Evolutionary conservation across 805 yeast genomes (phyloP).

Genomic region (Candida awuae): DNA sequence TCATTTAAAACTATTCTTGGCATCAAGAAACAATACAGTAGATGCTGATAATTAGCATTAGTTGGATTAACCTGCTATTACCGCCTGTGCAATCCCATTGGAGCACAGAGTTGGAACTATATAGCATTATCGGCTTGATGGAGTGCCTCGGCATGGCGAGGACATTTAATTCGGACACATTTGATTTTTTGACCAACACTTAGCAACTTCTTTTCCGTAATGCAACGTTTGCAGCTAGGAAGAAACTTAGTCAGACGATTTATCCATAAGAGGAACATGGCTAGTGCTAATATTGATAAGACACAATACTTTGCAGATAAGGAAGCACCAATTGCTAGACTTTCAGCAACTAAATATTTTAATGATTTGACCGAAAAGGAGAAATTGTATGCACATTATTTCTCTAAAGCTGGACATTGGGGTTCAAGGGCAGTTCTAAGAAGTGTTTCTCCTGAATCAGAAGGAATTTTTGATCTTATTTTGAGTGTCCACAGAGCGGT

Average conservation of each 20-base stretch:
- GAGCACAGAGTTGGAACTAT: too few species aligned
- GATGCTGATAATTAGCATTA: too few species aligned
- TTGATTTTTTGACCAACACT: too few species aligned
- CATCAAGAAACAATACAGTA: too few species aligned
- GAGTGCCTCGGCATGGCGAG: too few species aligned
- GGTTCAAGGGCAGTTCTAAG: conserved; percentile 76
- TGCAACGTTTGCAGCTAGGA: not conserved
- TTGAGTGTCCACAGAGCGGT: conserved; percentile 47
- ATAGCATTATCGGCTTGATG: too few species aligned
- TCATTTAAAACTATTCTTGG: too few species aligned
- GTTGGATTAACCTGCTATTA: too few species aligned
- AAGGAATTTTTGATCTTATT: conserved; percentile 63
- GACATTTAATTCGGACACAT: too few species aligned
- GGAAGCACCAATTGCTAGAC: conserved; percentile 61
- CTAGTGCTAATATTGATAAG: conserved; percentile 10
- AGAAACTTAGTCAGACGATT: not conserved
- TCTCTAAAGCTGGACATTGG: conserved; percentile 75
- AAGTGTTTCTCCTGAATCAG: conserved; percentile 79
- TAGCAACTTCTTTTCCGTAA: too few species aligned
- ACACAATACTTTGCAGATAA: conserved; percentile 42
- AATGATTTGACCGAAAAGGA: conserved; percentile 51
- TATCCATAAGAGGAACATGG: conserved; percentile 2
- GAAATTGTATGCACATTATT: conserved; percentile 72
- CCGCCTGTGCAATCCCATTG: too few species aligned
- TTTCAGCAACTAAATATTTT: conserved; percentile 64